Conservation (phyloP, 1,284 basidiomycete species). For the Malassezia vespertilionis region DNA sequence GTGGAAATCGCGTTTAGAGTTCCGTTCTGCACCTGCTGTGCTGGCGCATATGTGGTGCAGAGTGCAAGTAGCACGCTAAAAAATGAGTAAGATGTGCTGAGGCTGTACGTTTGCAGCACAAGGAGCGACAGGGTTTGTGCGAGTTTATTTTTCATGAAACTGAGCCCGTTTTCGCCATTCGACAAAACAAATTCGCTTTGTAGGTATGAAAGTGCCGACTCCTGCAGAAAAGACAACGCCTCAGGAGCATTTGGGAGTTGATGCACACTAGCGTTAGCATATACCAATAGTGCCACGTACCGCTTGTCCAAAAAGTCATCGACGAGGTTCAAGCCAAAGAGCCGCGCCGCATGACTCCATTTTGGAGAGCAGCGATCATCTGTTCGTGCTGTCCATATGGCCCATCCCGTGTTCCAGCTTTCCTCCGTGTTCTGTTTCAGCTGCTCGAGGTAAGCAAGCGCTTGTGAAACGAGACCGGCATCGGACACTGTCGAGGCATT, state of each 20-base stretch:
- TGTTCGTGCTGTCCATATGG: slow-evolving; percentile 33
- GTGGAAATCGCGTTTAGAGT: slow-evolving; percentile 81
- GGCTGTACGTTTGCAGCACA: slow-evolving; percentile 81
- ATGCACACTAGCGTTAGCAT: slow-evolving; percentile 4
- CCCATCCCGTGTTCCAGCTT: slow-evolving; percentile 57
- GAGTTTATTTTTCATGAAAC: slow-evolving; percentile 81
- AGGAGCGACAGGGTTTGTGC: slow-evolving; percentile 91
- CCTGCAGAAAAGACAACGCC: slow-evolving; percentile 38
- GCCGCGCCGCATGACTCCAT: slow-evolving; percentile 63
- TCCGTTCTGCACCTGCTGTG: slow-evolving; percentile 64
- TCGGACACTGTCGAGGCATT: slow-evolving; percentile 11
- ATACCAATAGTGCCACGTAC: slow-evolving; percentile 51
- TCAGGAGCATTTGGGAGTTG: slow-evolving; percentile 20
- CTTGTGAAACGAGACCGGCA: slow-evolving; percentile 9
- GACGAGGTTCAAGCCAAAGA: slow-evolving; percentile 72
- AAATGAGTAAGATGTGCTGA: slow-evolving; percentile 65
- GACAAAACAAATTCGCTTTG: slow-evolving; percentile 38
- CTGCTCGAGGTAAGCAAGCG: slow-evolving; percentile 15
- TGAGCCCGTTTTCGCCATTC: slow-evolving; percentile 28
- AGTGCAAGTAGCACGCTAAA: slow-evolving; percentile 51
- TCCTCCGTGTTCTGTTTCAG: slow-evolving; percentile 50
- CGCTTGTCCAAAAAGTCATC: slow-evolving; percentile 74
- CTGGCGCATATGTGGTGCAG: slow-evolving; percentile 53
- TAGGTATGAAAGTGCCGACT: slow-evolving; percentile 36
- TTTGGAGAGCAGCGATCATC: slow-evolving; percentile 56